These are phyloP conservation scores for Coemansia sp. DNA, from an alignment of 192 early-diverging fungal species.

Conservation along the genomic window DNA sequence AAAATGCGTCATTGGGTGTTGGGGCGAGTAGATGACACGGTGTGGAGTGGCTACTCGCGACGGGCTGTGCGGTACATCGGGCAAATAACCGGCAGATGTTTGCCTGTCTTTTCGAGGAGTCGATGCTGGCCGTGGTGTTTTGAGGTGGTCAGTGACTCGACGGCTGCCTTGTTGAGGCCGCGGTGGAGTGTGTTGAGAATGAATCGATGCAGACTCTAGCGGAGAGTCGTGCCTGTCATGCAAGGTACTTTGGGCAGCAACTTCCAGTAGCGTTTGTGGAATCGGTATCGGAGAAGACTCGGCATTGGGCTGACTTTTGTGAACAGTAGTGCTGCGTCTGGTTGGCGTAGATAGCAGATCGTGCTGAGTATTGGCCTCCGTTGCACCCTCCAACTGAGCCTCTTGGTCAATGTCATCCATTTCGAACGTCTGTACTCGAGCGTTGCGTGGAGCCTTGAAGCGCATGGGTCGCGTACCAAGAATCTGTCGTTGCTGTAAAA, in stretches of 20 bases:
- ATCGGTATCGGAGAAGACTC: neutral
- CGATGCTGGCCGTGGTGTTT: neutral
- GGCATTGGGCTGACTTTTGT: neutral
- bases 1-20: constrained; percentile 21
- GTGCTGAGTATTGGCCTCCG: neutral
- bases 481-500: constrained; percentile 22
- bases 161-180: constrained; percentile 2
- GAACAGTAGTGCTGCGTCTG: neutral
- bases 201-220: neutral
- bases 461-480: constrained; percentile 41
- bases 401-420: constrained; percentile 34
- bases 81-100: neutral
- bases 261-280: neutral
- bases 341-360: constrained; percentile 6
- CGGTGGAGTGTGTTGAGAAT: neutral
- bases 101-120: constrained; percentile 19
- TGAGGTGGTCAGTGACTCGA: neutral
- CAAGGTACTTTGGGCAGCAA: neutral
- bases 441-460: constrained; percentile 49
- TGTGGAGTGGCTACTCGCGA: constrained; percentile 47
- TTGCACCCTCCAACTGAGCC: neutral
- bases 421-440: constrained; percentile 44
- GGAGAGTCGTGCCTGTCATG: neutral
- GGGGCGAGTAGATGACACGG: constrained; percentile 50
- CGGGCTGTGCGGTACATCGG: constrained; percentile 38